Evolutionary conservation across 257 asterid species (phyloP).

Genomic region (Pogostemon cablin): DNA sequence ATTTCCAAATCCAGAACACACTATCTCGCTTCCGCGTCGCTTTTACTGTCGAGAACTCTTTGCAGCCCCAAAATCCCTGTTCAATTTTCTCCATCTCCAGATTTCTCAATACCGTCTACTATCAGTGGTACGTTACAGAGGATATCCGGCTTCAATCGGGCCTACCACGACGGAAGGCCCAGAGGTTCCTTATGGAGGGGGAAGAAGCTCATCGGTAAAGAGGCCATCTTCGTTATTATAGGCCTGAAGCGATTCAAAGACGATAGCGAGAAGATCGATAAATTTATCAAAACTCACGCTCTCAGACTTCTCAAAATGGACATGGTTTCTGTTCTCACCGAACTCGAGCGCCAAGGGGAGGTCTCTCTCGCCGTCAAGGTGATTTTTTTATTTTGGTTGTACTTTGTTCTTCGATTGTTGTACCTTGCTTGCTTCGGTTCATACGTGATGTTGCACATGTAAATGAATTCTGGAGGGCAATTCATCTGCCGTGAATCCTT

Average conservation of each 20-base stretch:
- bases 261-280: slow-evolving; percentile 64
- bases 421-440: slow-evolving; percentile 16
- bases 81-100: slow-evolving; percentile 29
- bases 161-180: slow-evolving; percentile 90
- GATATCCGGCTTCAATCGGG: slow-evolving; percentile 37
- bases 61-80: slow-evolving; percentile 13
- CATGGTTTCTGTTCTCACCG: slow-evolving; percentile 77
- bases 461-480: not conserved
- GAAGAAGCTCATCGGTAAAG: slow-evolving; percentile 86
- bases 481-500: slow-evolving; percentile 4
- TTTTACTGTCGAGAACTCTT: slow-evolving; percentile 26
- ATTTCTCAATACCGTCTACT: not conserved
- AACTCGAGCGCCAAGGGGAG: slow-evolving; percentile 94
- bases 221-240: slow-evolving; percentile 69
- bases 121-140: slow-evolving; percentile 17
- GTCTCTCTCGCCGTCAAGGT: slow-evolving; percentile 90
- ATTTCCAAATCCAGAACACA: slow-evolving; percentile 39
- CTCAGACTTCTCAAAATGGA: slow-evolving; percentile 89
- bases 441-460: not conserved
- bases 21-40: slow-evolving; percentile 31
- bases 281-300: slow-evolving; percentile 74
- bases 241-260: slow-evolving; percentile 80
- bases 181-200: slow-evolving; percentile 97
- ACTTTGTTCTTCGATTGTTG: slow-evolving; percentile 33
- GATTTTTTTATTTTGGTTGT: slow-evolving; percentile 29